phyloP scores from a whole-genome alignment of 768 basidiomycete genomes.

The Zangia roseola region DNA sequence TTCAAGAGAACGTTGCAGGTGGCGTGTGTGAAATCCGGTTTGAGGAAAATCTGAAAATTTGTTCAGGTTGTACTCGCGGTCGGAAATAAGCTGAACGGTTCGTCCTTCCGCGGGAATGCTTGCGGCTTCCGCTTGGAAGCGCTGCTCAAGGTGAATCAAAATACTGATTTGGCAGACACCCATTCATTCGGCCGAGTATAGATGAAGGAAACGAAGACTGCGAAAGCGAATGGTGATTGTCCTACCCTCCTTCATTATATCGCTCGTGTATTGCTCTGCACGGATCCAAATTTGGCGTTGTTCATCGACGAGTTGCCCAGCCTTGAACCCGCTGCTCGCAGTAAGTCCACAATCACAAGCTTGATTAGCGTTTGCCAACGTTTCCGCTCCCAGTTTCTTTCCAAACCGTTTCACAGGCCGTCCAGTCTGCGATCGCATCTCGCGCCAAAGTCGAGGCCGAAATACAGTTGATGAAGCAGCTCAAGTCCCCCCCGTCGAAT shows the following conservation, averaged over 20 bases:
- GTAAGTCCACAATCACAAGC: slow-evolving; percentile 36
- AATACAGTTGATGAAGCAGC: slow-evolving; percentile 41
- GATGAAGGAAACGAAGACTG: slow-evolving; percentile 84
- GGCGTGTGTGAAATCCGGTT: neutral
- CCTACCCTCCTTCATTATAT: slow-evolving; percentile 91
- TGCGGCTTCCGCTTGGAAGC: slow-evolving; percentile 83
- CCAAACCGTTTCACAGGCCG: slow-evolving; percentile 57
- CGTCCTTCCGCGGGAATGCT: slow-evolving; percentile 82
- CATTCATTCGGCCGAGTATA: slow-evolving; percentile 27
- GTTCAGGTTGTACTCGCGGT: slow-evolving; percentile 66
- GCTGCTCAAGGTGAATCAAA: slow-evolving; percentile 64
- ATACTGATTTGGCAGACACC: neutral
- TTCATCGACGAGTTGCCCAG: slow-evolving; percentile 83
- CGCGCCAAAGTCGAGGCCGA: slow-evolving; percentile 57
- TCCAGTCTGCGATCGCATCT: slow-evolving; percentile 56
- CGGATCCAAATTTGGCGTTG: slow-evolving; percentile 59
- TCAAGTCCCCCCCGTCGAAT: slow-evolving; percentile 30
- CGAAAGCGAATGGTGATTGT: slow-evolving; percentile 62
- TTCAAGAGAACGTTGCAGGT: slow-evolving; percentile 76
- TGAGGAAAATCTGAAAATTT: neutral
- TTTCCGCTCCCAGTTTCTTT: slow-evolving; percentile 59
- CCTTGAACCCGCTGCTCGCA: slow-evolving; percentile 78
- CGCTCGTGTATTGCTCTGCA: slow-evolving; percentile 68
- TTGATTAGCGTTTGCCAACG: neutral
- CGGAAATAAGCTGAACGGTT: slow-evolving; percentile 81